Evolutionary conservation across 2,329 filamentous ascomycete species (phyloP).

Genomic region (Trichoderma semiorbis): DNA sequence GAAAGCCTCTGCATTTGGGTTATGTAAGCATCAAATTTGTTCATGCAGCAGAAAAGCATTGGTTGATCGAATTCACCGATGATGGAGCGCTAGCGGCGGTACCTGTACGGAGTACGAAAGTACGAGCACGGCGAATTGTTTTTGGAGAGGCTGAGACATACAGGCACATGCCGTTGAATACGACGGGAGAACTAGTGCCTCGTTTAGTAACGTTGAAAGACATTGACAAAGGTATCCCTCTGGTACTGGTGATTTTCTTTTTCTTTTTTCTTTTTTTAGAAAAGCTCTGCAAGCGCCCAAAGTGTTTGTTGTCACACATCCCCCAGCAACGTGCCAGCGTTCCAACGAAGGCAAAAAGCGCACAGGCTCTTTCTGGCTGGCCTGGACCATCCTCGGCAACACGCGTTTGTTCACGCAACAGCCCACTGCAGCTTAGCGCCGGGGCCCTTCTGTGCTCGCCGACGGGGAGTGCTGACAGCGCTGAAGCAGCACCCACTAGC

Average conservation of each 20-base stretch:
- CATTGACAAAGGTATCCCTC: background rate
- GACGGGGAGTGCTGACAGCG: slow-evolving; percentile 1
- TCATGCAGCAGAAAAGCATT: background rate
- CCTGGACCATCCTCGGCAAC: background rate
- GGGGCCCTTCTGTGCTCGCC: slow-evolving; percentile 2
- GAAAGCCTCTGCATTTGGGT: background rate
- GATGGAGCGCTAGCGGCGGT: background rate
- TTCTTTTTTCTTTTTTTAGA: background rate
- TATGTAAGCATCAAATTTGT: background rate
- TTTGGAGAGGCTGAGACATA: background rate
- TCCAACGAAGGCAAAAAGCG: background rate
- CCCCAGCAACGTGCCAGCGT: background rate
- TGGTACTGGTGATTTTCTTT: background rate
- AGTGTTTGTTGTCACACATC: background rate
- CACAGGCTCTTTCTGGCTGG: background rate
- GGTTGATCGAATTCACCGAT: background rate
- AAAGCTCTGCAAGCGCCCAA: background rate
- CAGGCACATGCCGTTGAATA: slow-evolving; percentile 5
- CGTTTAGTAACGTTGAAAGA: background rate
- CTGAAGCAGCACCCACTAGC: background rate
- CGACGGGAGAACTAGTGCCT: background rate
- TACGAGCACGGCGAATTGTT: background rate
- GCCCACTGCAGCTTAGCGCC: slow-evolving; percentile 17
- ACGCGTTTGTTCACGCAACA: background rate
- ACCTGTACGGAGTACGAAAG: background rate